phyloP scores from a whole-genome alignment of 352 stramenopile species.

The Globisporangium nagaii region DNA sequence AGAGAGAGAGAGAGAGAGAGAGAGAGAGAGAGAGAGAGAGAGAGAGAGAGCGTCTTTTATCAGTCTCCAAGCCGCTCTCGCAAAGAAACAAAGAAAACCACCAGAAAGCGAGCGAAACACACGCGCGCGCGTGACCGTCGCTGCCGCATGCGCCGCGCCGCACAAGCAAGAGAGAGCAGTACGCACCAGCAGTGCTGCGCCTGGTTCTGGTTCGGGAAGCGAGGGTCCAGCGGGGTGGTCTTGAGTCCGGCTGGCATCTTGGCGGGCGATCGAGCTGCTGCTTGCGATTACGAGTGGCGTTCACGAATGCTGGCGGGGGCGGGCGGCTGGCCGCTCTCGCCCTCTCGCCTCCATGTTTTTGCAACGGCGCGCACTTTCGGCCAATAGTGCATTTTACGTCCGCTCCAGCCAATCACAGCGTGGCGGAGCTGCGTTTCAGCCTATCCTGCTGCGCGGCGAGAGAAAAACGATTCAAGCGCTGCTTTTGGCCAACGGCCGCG shows the following conservation, averaged over 20 bases:
- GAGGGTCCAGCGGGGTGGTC: conserved; percentile 80
- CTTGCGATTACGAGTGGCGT: conserved; percentile 10
- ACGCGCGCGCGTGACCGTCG: not conserved
- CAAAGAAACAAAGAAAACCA: too few species aligned
- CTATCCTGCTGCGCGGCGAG: too few species aligned
- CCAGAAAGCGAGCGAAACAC: not conserved
- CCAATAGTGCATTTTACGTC: conserved; percentile 20
- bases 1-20: too few species aligned
- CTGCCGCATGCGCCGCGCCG: too few species aligned
- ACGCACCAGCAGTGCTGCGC: conserved; percentile 78
- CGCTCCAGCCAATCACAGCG: too few species aligned
- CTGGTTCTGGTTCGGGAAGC: conserved; percentile 88
- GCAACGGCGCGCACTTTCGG: conserved; percentile 16
- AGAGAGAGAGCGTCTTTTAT: too few species aligned
- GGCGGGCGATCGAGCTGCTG: conserved; percentile 3
- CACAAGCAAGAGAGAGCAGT: not conserved
- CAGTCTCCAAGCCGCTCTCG: too few species aligned
- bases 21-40: too few species aligned
- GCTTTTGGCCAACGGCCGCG: not conserved
- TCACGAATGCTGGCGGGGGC: conserved; percentile 13
- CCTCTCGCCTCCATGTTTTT: conserved; percentile 28
- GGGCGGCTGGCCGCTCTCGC: too few species aligned
- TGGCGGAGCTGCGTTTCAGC: too few species aligned
- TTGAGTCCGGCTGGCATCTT: conserved; percentile 65
- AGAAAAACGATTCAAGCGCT: too few species aligned